Evolutionary conservation across 139 green algal genomes (phyloP).

Genomic region (Zygnema circumcarinatum): DNA sequence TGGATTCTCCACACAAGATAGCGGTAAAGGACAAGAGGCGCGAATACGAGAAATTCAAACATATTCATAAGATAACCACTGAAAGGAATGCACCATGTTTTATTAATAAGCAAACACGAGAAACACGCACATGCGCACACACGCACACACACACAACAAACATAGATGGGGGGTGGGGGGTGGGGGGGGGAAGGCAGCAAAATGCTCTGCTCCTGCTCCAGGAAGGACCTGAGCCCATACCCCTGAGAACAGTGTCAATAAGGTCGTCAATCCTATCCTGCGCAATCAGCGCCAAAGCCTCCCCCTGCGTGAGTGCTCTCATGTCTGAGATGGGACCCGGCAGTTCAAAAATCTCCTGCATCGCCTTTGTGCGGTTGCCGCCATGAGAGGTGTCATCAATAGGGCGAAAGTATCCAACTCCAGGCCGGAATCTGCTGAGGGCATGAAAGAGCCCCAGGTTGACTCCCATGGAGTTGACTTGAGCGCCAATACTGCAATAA

Average conservation of each 20-base stretch:
- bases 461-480: slow-evolving; percentile 41
- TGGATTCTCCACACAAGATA: no score
- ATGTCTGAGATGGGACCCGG: slow-evolving; percentile 32
- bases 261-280: slow-evolving; percentile 43
- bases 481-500: slow-evolving; percentile 24
- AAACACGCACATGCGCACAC: no score
- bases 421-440: slow-evolving; percentile 27
- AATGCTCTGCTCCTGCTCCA: no score
- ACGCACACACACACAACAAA: no score
- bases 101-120: no score
- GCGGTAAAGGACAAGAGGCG: no score
- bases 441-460: slow-evolving; percentile 54
- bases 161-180: no score
- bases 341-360: slow-evolving; percentile 29
- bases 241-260: slow-evolving; percentile 47
- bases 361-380: slow-evolving; percentile 34
- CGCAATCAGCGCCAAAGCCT: slow-evolving; percentile 38
- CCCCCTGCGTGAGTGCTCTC: slow-evolving; percentile 28
- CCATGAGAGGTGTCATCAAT: slow-evolving; percentile 54
- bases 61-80: no score
- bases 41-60: no score
- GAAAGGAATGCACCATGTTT: no score
- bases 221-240: slow-evolving; percentile 28
- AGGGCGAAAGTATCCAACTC: slow-evolving; percentile 57
- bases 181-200: no score